Base-by-base conservation (phyloP, 1,139 yeast species). In the Lodderomyces metapsilosis region DNA sequence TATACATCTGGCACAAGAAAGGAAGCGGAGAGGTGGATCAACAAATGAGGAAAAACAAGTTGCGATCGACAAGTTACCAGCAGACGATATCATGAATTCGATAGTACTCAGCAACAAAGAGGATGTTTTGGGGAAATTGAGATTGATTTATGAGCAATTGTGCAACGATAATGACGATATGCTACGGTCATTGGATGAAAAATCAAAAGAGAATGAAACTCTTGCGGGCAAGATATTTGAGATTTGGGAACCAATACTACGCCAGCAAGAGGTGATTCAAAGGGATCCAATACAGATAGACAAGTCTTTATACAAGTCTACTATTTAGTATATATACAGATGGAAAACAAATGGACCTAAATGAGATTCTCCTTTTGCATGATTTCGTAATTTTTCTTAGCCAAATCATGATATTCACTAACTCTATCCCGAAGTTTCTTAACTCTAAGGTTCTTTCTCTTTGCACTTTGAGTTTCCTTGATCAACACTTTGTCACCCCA, bases 401-500 rank as follows among this genome's bases (percentile, higher is more conserved):
- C 75, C 57, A 71, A 53, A 41, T 59, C 66, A 49, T 71, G 67
- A 53, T 72, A 72, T 18, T 56, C 60, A 25, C 54, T 53, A 33
- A 72, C 73, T 57, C 70, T 68, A 66, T 69, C 70, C 46, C 68
- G 66, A 52, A 72, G 70, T 22, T 64, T 70, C 38, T 41, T 51
- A 41, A 57, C 43, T 48, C 64, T 62, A 42, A 63, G 60, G 41
- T 59, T 62, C 58, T 68, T 70, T 51, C 54, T 57, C 54, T 63
- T 59, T 9, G 23, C 31, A 22, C 42, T 40, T 52, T 69, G 66
- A 53, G 71, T 71, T 28, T 71, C 75, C 51, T 67, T 69, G 43
- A 72, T 66, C 58, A 72, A 62, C 43, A 61, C 59, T 55, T 70
- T 71, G 53, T 71, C 76, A 36, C 95, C 95, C 80, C 89, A 89